Evolutionary conservation across 768 basidiomycete species (phyloP), one percentile per base, ranked within the genome.

Genomic region (Leccinum fibrillosum): DNA sequence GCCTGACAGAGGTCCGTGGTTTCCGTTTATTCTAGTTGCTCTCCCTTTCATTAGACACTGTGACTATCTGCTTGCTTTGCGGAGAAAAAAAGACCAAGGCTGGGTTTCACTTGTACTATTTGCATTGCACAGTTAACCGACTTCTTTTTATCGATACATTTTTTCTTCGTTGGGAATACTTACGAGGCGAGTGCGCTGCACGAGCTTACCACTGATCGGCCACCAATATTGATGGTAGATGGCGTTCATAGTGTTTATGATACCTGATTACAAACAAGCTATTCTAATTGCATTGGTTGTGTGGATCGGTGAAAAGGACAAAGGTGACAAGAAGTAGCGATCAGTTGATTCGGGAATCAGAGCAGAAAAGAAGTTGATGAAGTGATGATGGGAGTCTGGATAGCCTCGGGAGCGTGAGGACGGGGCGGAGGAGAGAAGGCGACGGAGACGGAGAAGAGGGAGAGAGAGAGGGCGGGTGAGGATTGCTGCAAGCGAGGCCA

Each of bases 21-120:
- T 70, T 62, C 54, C 19, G 53, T 55, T 50, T 42, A 55, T 23
- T 17, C 19, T 23, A 48, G 32, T 59, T 54, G 52, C 52, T 45
- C n/a, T 48, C 17, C 44, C 47, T 39, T 63, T 65, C 32, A 53
- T 39, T 70, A 69, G 62, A 71, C 56, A 48, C 52, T 56, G 48
- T 53, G 42, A 42, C 49, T 48, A 2, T 45, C n/a, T 64, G 53
- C 62, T 69, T 61, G 58, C 62, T 62, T 66, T 66, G 53, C 53
- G 61, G 60, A 67, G 55, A 59, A 54, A 59, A 55, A 55, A 49
- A 61, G 28, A 48, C 13, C 15, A 61, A 56, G 17, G 32, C 55
- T 23, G 56, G 58, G 48, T 53, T 74, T 69, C 71, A 72, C 63
- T 52, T 74, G 71, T 72, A 74, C 53, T 69, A 74, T 71, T 74